Evolutionary conservation across 371 early-diverging fungal genomes (phyloP).

Genomic region (Syncephalastrum sp.): DNA sequence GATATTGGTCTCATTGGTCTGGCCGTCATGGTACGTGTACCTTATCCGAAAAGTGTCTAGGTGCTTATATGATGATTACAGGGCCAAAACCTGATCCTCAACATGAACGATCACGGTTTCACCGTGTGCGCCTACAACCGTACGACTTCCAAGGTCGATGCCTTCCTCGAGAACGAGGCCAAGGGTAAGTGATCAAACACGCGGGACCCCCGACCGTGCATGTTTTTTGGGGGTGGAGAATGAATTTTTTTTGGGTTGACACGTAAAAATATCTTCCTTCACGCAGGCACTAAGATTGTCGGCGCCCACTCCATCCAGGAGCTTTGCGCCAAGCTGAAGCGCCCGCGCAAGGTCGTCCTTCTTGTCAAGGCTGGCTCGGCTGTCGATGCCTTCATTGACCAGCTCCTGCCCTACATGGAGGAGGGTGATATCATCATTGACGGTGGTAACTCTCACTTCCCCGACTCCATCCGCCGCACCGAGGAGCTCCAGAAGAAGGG

Average conservation of each 20-base stretch:
- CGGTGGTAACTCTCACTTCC: constrained; percentile 99
- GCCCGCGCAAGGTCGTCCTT: constrained; percentile 95
- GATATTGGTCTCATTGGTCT: constrained; percentile 99
- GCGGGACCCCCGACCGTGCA: too few relatives aligned
- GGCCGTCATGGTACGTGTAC: constrained; percentile 93
- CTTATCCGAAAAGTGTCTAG: background rate
- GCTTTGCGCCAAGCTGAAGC: constrained; percentile 89
- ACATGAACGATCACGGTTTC: constrained; percentile 98
- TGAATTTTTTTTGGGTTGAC: constrained; percentile 1
- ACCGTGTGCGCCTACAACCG: constrained; percentile 96
- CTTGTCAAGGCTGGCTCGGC: constrained; percentile 97
- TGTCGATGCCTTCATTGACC: constrained; percentile 95
- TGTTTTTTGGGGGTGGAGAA: background rate
- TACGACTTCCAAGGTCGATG: constrained; percentile 93
- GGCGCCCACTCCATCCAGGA: constrained; percentile 95
- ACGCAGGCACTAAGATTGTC: constrained; percentile 82
- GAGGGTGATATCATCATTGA: constrained; percentile 98
- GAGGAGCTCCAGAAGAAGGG: constrained; percentile 86
- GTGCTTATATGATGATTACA: constrained; percentile 23
- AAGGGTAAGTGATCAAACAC: constrained; percentile 63
- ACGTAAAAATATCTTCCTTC: background rate
- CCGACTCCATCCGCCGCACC: constrained; percentile 93
- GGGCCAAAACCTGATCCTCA: constrained; percentile 98
- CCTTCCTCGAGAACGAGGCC: constrained; percentile 93
- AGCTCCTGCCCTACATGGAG: constrained; percentile 83